Evolutionary conservation across 306 rosid genomes (phyloP).

Genomic region (Vigna mungo): DNA sequence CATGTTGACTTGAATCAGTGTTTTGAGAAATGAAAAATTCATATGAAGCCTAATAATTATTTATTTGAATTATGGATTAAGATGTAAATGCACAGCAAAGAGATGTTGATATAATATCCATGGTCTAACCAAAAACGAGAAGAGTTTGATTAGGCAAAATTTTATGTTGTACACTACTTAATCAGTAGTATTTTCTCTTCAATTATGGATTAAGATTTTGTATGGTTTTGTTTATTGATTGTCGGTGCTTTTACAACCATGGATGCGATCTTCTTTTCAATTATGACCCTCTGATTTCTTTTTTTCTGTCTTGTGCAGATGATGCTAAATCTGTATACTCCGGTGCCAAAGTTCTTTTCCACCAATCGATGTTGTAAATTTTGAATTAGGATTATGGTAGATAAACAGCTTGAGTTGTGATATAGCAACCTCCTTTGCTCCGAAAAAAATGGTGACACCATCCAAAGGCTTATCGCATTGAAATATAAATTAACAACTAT

Average conservation of each 20-base stretch:
- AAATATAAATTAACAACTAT: no score
- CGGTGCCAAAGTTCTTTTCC: conserved; percentile 52
- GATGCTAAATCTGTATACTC: conserved; percentile 52
- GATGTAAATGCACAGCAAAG: no score
- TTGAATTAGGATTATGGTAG: conserved; percentile 29
- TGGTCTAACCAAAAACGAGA: no score
- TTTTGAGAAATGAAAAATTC: conserved; percentile 28
- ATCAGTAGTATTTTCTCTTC: conserved; percentile 22
- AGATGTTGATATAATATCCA: no score
- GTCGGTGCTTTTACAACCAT: conserved; percentile 14
- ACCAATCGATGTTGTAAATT: conserved; percentile 52
- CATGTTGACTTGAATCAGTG: conserved; percentile 7
- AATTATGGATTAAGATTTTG: background rate
- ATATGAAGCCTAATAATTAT: conserved; percentile 5
- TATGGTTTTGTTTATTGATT: conserved; percentile 21
- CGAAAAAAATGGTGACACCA: no score
- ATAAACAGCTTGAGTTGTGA: conserved; percentile 11
- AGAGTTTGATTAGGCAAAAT: background rate
- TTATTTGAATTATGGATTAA: conserved; percentile 22
- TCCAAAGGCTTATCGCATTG: no score
- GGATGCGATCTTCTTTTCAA: background rate
- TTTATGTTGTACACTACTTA: background rate
- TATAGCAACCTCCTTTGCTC: background rate
- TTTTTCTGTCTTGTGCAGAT: conserved; percentile 43
- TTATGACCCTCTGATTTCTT: background rate